Conservation (phyloP, 2,329 filamentous ascomycete genomes). For the Neonectria sp. region DNA sequence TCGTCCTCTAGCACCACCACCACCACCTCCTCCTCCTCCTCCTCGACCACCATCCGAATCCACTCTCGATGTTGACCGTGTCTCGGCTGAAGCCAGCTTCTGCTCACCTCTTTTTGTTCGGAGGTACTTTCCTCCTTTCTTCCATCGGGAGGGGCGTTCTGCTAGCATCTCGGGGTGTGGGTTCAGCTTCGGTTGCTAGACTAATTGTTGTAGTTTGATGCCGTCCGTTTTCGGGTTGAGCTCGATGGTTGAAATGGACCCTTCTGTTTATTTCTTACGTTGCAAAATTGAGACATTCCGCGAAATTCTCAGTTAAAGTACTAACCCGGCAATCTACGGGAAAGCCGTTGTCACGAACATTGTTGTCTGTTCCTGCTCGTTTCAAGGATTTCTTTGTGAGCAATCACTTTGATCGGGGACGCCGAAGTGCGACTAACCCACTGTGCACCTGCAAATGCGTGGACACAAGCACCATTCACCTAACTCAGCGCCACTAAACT, state of each 20-base stretch:
- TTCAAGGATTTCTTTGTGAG: not conserved
- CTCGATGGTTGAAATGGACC: not conserved
- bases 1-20: too few species aligned
- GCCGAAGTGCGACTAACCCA: not conserved
- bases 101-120: not conserved
- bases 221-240: not conserved
- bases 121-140: not conserved
- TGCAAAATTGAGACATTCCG: not conserved
- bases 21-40: too few species aligned
- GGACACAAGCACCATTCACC: not conserved
- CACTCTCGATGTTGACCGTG: not conserved
- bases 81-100: not conserved
- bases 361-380: not conserved
- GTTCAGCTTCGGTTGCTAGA: not conserved
- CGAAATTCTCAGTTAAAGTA: not conserved
- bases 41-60: not conserved
- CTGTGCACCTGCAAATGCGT: not conserved
- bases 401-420: conserved; percentile 1
- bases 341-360: not conserved
- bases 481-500: not conserved
- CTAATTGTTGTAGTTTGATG: not conserved
- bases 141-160: not conserved
- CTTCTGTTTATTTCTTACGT: not conserved
- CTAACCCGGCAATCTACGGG: not conserved
- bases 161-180: not conserved